Conservation (phyloP, 306 rosid species). For the Senna siamea region DNA sequence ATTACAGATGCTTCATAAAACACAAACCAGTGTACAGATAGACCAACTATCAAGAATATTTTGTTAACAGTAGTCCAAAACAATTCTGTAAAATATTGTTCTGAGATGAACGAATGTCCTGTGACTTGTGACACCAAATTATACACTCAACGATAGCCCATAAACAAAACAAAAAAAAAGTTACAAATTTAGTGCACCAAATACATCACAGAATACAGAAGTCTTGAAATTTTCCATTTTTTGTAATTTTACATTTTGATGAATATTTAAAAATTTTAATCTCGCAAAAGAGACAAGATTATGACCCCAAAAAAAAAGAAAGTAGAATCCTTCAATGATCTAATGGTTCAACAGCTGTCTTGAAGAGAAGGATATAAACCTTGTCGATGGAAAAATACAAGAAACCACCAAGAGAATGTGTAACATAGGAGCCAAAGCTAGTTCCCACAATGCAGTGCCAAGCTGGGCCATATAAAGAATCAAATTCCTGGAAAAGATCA, state of each 20-base stretch:
- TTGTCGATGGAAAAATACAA: constrained; percentile 92
- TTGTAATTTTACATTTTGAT: constrained; percentile 40
- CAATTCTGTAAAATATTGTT: constrained; percentile 11
- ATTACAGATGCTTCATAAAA: neutral
- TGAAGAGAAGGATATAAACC: constrained; percentile 93
- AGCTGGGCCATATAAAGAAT: constrained; percentile 85
- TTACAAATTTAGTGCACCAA: constrained; percentile 31
- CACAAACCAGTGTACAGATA: constrained; percentile 9
- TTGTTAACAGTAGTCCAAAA: neutral
- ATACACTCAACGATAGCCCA: constrained; percentile 30
- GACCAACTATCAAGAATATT: neutral
- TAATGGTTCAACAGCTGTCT: constrained; percentile 88
- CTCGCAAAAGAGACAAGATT: constrained; percentile 34
- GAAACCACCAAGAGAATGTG: constrained; percentile 89
- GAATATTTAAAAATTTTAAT: constrained; percentile 29
- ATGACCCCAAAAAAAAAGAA: constrained; percentile 1
- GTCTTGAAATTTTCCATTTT: constrained; percentile 22
- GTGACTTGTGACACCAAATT: constrained; percentile 29
- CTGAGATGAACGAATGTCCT: constrained; percentile 18
- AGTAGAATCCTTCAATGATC: constrained; percentile 49
- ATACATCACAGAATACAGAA: constrained; percentile 36
- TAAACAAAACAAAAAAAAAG: neutral
- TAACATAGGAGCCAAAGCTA: constrained; percentile 95
- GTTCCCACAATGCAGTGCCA: constrained; percentile 99
- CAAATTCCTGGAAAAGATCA: constrained; percentile 76